Percentiles rank a stretch among this genome's conserved stretches.
These are phyloP conservation scores for Cyclotella kingstonii DNA, from an alignment of 108 stramenopile species.

Conservation along the genomic window DNA sequence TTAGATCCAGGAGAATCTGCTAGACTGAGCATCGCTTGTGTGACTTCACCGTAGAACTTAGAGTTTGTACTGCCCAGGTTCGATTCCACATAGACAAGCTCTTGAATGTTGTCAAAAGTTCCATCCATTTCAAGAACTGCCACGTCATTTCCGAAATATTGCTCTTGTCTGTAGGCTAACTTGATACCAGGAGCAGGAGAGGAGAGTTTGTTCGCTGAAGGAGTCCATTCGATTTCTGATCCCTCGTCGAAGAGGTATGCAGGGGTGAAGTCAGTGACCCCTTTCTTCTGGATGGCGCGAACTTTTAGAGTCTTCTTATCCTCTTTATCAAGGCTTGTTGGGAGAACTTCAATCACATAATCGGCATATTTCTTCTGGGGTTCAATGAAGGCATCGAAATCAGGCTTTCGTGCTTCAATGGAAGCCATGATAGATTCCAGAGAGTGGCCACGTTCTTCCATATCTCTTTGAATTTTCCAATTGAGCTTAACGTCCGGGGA, in stretches of 20 bases:
- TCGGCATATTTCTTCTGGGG: constrained; percentile 93
- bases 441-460: constrained; percentile 97
- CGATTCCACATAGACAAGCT: constrained; percentile 93
- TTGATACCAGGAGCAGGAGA: constrained; percentile 94
- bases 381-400: constrained; percentile 96
- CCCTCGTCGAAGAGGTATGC: constrained; percentile 95
- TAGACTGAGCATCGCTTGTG: constrained; percentile 93
- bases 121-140: constrained; percentile 96
- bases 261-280: constrained; percentile 85
- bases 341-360: constrained; percentile 94
- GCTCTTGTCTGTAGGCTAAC: constrained; percentile 88
- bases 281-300: constrained; percentile 94
- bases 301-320: constrained; percentile 96
- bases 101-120: constrained; percentile 95
- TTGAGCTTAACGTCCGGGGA: constrained; percentile 95
- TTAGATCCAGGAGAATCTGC: constrained; percentile 92
- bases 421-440: constrained; percentile 95
- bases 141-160: constrained; percentile 82
- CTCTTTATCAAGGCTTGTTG: constrained; percentile 89
- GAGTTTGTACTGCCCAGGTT: constrained; percentile 90
- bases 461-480: constrained; percentile 99
- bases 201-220: constrained; percentile 86
- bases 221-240: constrained; percentile 88
- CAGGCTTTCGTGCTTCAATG: constrained; percentile 95
- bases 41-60: constrained; percentile 95